Evolutionary conservation across 1,284 basidiomycete genomes (phyloP).

Genomic region (Ustilago sp.): DNA sequence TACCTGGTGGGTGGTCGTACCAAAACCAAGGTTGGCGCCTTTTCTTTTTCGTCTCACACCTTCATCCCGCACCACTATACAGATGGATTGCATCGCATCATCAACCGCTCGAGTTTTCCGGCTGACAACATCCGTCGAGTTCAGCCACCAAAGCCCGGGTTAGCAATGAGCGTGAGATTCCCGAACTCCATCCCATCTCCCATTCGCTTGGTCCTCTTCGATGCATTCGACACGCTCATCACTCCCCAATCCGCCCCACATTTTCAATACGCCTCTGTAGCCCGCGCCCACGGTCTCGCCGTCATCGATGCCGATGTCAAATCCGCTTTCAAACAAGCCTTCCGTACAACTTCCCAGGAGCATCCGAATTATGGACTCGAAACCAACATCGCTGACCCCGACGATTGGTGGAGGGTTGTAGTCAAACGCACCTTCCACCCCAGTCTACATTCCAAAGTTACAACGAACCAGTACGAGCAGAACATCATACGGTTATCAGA

Average conservation of each 20-base stretch:
- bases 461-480: constrained; percentile 10
- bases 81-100: too few relatives aligned
- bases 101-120: too few relatives aligned
- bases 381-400: constrained; percentile 38
- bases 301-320: constrained; percentile 33
- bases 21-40: too few relatives aligned
- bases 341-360: constrained; percentile 24
- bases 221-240: constrained; percentile 58
- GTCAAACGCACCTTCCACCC: constrained; percentile 49
- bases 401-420: constrained; percentile 54
- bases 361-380: constrained; percentile 54
- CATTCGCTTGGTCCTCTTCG: constrained; percentile 49
- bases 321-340: constrained; percentile 47
- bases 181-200: constrained; percentile 15
- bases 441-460: constrained; percentile 11
- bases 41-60: too few relatives aligned
- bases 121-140: too few relatives aligned
- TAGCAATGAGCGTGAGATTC: constrained; percentile 1
- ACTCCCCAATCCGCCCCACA: constrained; percentile 44
- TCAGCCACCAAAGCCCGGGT: background rate
- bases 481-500: constrained; percentile 18
- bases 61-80: too few relatives aligned
- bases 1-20: too few relatives aligned
- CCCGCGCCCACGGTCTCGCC: constrained; percentile 23
- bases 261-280: constrained; percentile 48